These are phyloP conservation scores for Rhodomyrtus psidioides DNA, from an alignment of 441 rosid species.

Conservation along the genomic window DNA sequence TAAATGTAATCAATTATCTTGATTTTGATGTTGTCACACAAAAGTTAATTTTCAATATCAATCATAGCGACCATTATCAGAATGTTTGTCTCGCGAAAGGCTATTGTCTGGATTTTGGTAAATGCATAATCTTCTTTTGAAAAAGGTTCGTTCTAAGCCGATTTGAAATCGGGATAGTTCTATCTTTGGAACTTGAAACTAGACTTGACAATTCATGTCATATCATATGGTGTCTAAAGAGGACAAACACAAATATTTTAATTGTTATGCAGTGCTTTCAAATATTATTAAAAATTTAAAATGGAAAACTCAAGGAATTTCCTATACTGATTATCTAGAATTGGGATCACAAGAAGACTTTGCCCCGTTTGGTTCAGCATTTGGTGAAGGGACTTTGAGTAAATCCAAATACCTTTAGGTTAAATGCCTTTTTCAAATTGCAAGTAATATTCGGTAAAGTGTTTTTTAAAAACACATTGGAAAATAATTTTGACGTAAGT, in stretches of 20 bases:
- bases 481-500: too few species aligned
- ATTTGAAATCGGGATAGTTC: not conserved
- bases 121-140: not conserved
- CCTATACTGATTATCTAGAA: too few species aligned
- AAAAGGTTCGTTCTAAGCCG: not conserved
- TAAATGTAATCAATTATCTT: too few species aligned
- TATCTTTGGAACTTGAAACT: not conserved
- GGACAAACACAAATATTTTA: not conserved
- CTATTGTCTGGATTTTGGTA: not conserved
- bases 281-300: not conserved
- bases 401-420: too few species aligned
- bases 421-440: too few species aligned
- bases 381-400: too few species aligned
- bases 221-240: too few species aligned
- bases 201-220: not conserved
- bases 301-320: not conserved
- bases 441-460: too few species aligned
- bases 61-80: not conserved
- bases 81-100: not conserved
- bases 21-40: not conserved
- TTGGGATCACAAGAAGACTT: not conserved
- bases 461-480: too few species aligned
- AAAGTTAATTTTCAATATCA: not conserved
- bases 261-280: not conserved
- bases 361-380: too few species aligned